Percentiles rank a stretch among this genome's conserved stretches.
phyloP scores from a whole-genome alignment of 2,329 filamentous ascomycete genomes.

The Penicillium capsulatum region DNA sequence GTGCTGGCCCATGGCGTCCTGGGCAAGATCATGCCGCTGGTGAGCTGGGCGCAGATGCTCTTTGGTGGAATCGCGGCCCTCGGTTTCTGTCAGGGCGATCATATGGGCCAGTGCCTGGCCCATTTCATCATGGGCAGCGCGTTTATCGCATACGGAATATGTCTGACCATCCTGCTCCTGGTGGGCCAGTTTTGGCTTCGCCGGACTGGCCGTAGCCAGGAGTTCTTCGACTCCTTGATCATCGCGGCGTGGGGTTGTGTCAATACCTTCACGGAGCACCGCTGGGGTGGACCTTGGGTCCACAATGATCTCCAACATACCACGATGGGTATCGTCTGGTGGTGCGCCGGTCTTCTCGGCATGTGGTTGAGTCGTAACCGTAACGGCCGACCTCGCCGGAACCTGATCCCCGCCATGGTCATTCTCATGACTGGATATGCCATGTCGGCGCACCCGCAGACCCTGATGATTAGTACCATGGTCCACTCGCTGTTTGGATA shows the following conservation, averaged over 20 bases:
- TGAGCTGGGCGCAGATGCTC: slow-evolving; percentile 89
- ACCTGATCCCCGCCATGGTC: slow-evolving; percentile 87
- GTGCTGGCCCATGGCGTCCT: slow-evolving; percentile 73
- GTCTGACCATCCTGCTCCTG: slow-evolving; percentile 79
- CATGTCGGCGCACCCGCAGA: slow-evolving; percentile 89
- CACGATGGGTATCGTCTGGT: slow-evolving; percentile 99
- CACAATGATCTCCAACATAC: slow-evolving; percentile 96
- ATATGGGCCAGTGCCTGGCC: slow-evolving; percentile 85
- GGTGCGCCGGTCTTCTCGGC: slow-evolving; percentile 85
- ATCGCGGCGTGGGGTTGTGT: slow-evolving; percentile 95
- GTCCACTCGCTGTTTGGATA: slow-evolving; percentile 90
- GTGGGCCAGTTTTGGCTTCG: slow-evolving; percentile 86
- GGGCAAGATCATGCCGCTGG: slow-evolving; percentile 80
- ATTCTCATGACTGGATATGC: slow-evolving; percentile 90
- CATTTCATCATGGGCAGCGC: slow-evolving; percentile 99
- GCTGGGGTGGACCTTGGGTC: slow-evolving; percentile 86
- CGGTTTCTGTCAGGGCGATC: slow-evolving; percentile 89
- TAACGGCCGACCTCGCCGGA: slow-evolving; percentile 81
- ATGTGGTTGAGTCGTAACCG: slow-evolving; percentile 86
- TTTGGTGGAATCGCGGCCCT: slow-evolving; percentile 90
- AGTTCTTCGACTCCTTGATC: slow-evolving; percentile 90
- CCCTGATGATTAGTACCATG: slow-evolving; percentile 76
- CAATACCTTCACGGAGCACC: slow-evolving; percentile 97
- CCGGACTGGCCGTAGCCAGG: slow-evolving; percentile 78
- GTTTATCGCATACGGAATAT: slow-evolving; percentile 88